A percentile compares a stretch with the other conserved stretches of the same genome.
phyloP scores from a whole-genome alignment of 2,329 filamentous ascomycete species.

The Colletotrichum sidae region DNA sequence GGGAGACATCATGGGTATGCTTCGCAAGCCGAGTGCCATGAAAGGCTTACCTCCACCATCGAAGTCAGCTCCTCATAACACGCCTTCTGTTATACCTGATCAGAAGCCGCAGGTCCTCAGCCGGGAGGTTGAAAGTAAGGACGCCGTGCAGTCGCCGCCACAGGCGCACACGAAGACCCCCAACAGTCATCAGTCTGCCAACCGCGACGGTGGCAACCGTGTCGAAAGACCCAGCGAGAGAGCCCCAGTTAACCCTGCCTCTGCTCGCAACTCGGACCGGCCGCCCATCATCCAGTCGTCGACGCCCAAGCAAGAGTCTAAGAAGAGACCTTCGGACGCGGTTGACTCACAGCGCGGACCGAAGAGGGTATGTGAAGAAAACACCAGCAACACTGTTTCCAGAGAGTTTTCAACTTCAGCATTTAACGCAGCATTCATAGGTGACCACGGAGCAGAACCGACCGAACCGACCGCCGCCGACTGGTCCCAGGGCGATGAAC shows the following conservation, averaged over 20 bases:
- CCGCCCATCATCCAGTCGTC: slow-evolving; percentile 55
- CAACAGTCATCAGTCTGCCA: slow-evolving; percentile 14
- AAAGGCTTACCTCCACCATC: slow-evolving; percentile 15
- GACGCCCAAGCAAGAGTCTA: slow-evolving; percentile 41
- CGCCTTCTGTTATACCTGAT: background rate
- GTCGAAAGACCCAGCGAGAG: slow-evolving; percentile 45
- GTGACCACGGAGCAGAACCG: slow-evolving; percentile 36
- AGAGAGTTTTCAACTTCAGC: background rate
- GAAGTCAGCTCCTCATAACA: slow-evolving; percentile 44
- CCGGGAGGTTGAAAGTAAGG: slow-evolving; percentile 37
- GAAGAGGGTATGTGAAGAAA: slow-evolving; percentile 55
- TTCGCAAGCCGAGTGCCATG: slow-evolving; percentile 56
- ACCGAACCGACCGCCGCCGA: slow-evolving; percentile 36
- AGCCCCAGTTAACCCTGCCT: slow-evolving; percentile 41
- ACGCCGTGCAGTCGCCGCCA: slow-evolving; percentile 9
- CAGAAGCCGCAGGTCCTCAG: slow-evolving; percentile 6
- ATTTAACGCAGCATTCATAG: slow-evolving; percentile 29
- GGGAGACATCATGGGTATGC: slow-evolving; percentile 66
- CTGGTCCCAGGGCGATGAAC: slow-evolving; percentile 33
- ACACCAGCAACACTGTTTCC: background rate
- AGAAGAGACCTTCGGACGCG: slow-evolving; percentile 59
- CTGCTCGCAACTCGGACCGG: slow-evolving; percentile 29
- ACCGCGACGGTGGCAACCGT: slow-evolving; percentile 14
- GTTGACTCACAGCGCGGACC: slow-evolving; percentile 46
- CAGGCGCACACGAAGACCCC: slow-evolving; percentile 5